Evolutionary conservation across 768 basidiomycete genomes (phyloP).

Genomic region (Phaffia tasmanica): DNA sequence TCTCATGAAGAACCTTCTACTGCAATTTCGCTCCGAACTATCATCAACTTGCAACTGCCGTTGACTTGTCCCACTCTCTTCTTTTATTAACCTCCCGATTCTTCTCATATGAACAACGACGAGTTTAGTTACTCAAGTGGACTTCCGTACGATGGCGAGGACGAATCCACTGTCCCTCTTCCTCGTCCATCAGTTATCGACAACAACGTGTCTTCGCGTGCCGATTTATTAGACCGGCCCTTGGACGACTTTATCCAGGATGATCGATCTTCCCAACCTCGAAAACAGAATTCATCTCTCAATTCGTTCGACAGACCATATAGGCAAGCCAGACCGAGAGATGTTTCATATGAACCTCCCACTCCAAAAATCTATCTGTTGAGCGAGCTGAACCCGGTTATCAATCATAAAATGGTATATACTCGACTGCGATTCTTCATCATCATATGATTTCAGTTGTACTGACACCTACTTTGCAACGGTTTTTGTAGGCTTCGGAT

Average conservation of each 20-base stretch:
- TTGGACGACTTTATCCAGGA: constrained; percentile 10
- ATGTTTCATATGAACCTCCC: no score
- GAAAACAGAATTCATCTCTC: not conserved
- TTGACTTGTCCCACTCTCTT: no score
- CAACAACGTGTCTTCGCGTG: not conserved
- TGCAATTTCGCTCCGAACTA: no score
- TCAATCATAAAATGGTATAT: no score
- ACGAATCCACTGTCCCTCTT: not conserved
- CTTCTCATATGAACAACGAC: constrained; percentile 3
- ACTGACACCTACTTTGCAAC: not conserved
- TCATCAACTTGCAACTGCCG: no score
- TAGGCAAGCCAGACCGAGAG: not conserved
- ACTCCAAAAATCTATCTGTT: no score
- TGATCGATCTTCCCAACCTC: not conserved
- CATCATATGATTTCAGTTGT: no score
- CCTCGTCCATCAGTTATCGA: not conserved
- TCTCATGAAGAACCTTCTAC: no score
- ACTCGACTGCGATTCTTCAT: no score
- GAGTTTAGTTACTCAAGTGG: constrained; percentile 8
- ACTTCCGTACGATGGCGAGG: constrained; percentile 10
- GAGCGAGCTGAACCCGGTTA: no score
- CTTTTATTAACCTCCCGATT: not conserved
- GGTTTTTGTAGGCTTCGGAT: constrained; percentile 8
- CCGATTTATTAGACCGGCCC: no score
- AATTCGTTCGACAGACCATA: not conserved